A percentile compares a stretch with the other conserved stretches of the same genome.
Conservation (phyloP, 768 basidiomycete species). For the Boletus subcaerulescens region DNA sequence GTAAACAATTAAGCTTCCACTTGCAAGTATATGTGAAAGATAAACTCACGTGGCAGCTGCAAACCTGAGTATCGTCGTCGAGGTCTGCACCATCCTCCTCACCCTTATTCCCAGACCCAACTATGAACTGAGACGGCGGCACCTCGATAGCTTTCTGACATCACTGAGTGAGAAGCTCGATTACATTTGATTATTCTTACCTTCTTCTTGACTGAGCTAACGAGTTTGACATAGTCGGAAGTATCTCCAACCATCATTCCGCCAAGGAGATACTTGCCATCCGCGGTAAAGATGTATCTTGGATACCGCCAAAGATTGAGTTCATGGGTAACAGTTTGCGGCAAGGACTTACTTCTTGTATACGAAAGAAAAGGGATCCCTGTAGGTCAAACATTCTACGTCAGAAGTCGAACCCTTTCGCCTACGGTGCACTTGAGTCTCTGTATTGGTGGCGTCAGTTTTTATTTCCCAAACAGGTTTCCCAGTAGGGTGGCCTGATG, state of each 20-base stretch:
- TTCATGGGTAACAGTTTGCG: background rate
- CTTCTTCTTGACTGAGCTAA: constrained; percentile 70
- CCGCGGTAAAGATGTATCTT: constrained; percentile 64
- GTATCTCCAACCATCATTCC: constrained; percentile 83
- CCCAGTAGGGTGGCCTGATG: background rate
- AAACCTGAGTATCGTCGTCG: constrained; percentile 70
- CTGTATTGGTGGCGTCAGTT: constrained; percentile 22
- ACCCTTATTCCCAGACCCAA: constrained; percentile 48
- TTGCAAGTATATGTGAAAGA: background rate
- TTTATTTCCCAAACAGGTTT: constrained; percentile 1
- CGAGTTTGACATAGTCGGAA: constrained; percentile 63
- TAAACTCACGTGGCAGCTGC: constrained; percentile 56
- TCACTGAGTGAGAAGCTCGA: background rate
- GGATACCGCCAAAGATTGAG: background rate
- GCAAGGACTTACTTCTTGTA: constrained; percentile 56
- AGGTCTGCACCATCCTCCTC: constrained; percentile 63
- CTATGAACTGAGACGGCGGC: constrained; percentile 63
- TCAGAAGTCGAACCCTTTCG: background rate
- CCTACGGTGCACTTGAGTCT: background rate
- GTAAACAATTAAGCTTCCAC: background rate
- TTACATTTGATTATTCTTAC: constrained; percentile 16
- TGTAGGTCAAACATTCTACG: constrained; percentile 54
- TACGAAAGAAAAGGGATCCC: constrained; percentile 66
- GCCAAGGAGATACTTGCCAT: constrained; percentile 69
- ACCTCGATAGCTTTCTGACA: constrained; percentile 60